Evolutionary conservation across 805 yeast species (phyloP), one percentile per base, ranked within the genome.

Genomic region (Myxozyma monticola): DNA sequence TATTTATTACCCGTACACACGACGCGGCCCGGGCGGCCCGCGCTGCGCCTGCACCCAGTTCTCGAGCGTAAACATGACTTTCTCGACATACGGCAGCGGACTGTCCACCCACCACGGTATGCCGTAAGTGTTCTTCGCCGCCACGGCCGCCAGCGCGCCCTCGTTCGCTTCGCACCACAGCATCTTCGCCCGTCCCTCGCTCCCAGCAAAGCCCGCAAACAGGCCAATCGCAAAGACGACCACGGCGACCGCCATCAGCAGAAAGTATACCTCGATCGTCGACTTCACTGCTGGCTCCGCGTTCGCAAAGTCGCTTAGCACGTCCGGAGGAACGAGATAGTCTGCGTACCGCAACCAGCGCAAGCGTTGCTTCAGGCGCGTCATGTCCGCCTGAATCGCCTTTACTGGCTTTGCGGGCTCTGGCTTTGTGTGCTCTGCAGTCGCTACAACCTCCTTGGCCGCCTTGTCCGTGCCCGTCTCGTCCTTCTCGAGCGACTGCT

Each of bases 21-120:
- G n/a, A n/a, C n/a, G n/a, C n/a, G n/a, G n/a, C n/a, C n/a, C n/a
- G n/a, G n/a, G n/a, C n/a, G n/a, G n/a, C n/a, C n/a, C n/a, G n/a
- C n/a, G n/a, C n/a, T n/a, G n/a, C n/a, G n/a, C n/a, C n/a, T n/a
- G n/a, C n/a, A n/a, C 35, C 58, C 58, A 54, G 30, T 28, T 48
- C 35, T 54, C 56, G 17, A 54, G 33, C 24, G 33, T 17, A 26
- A 42, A 49, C 56, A 54, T 40, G 17, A 37, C 14, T 38, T 39
- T 34, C 38, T 48, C 56, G n/a, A 50, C 49, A 20, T 20, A 29
- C 18, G 58, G 58, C 9, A 51, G 10, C 28, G 45, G 37, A 24
- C 42, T 39, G n/a, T 45, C 56, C n/a, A 46, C 49, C 58, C 58
- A 54, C 58, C 58, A 54, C 14, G 14, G 14, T 14, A 29, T 14